A percentile compares a stretch with the other conserved stretches of the same genome.
Conservation (phyloP, 2,329 filamentous ascomycete species). For the Aspergillus fumigatus region DNA sequence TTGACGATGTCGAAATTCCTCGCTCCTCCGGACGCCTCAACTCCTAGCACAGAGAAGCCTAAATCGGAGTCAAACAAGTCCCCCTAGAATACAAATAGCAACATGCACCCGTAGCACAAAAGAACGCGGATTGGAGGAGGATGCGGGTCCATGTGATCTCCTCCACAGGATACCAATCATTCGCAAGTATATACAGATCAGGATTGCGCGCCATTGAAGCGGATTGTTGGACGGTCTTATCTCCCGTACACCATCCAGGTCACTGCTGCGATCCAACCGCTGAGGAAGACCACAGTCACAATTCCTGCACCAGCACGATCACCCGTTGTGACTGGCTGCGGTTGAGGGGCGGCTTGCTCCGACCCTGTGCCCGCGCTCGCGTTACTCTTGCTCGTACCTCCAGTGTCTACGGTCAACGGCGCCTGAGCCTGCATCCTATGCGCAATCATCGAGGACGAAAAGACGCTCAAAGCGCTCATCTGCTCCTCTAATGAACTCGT, state of each 20-base stretch:
- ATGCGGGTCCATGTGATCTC: not conserved
- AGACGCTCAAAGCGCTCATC: slow-evolving; percentile 38
- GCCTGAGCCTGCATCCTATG: slow-evolving; percentile 26
- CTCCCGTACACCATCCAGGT: slow-evolving; percentile 29
- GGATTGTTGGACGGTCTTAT: slow-evolving; percentile 2
- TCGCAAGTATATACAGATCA: slow-evolving; percentile 9
- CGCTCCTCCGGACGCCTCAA: not conserved
- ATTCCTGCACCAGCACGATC: slow-evolving; percentile 37
- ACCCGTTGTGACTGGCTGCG: slow-evolving; percentile 26
- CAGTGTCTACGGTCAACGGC: slow-evolving; percentile 46
- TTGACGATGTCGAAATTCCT: not conserved
- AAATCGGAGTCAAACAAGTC: not conserved
- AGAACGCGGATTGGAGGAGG: not conserved
- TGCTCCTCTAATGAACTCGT: slow-evolving; percentile 36
- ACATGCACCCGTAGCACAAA: not conserved
- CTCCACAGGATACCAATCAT: not conserved
- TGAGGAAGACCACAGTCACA: slow-evolving; percentile 28
- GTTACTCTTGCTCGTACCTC: slow-evolving; percentile 54
- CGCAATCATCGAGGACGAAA: slow-evolving; percentile 27
- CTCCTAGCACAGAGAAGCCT: not conserved
- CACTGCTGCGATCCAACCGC: slow-evolving; percentile 23
- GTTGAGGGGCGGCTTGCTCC: slow-evolving; percentile 4
- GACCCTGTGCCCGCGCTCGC: slow-evolving; percentile 36
- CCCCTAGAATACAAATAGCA: not conserved
- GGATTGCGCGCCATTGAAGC: not conserved